Evolutionary conservation across 1,284 basidiomycete genomes (phyloP).

Genomic region (Leucoagaricus sp.): DNA sequence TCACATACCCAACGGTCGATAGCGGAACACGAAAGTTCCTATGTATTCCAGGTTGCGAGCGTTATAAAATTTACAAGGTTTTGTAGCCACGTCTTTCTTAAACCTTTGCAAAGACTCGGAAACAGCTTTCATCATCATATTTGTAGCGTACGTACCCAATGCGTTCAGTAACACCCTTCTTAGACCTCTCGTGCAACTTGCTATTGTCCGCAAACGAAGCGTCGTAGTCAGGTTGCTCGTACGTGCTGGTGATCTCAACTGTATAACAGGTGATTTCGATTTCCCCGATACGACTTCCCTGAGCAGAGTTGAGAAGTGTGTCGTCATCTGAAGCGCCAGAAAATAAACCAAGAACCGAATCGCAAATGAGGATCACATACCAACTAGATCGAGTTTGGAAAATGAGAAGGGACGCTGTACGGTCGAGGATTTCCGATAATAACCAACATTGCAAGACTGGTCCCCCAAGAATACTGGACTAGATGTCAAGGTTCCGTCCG

Average conservation of each 20-base stretch:
- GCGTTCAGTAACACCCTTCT: constrained; percentile 3
- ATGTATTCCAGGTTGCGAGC: background rate
- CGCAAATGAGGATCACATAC: background rate
- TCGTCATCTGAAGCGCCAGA: background rate
- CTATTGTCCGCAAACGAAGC: background rate
- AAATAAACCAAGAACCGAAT: background rate
- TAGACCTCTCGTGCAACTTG: constrained; percentile 1
- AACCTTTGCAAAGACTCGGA: background rate
- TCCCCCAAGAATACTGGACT: background rate
- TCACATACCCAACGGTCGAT: background rate
- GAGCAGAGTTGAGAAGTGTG: background rate
- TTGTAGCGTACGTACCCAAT: background rate
- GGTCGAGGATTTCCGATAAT: background rate
- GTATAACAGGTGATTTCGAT: background rate
- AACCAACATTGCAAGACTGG: background rate
- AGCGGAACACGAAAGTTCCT: constrained; percentile 1
- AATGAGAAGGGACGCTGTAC: background rate
- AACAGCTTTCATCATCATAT: background rate
- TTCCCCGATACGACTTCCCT: background rate
- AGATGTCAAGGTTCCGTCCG: background rate
- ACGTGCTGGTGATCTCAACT: background rate
- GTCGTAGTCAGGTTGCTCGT: background rate
- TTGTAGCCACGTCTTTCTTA: background rate
- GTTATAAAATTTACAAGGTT: background rate
- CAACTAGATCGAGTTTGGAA: constrained; percentile 3